Percentiles rank a stretch among this genome's conserved stretches.
These are phyloP conservation scores for Scleromitrula shiraiana DNA, from an alignment of 2,329 filamentous ascomycete genomes.

Conservation along the genomic window DNA sequence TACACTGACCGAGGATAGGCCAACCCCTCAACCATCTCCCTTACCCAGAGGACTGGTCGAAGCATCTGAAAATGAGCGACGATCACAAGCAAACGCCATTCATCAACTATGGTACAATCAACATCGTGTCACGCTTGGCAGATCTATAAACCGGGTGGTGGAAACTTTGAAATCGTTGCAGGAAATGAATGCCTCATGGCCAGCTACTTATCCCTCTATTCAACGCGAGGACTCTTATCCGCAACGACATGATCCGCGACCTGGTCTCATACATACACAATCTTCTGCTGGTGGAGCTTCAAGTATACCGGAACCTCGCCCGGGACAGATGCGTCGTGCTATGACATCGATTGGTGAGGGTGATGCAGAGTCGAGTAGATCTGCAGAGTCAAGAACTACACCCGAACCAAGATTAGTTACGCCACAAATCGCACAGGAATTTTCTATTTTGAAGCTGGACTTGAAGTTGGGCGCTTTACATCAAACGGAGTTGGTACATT, in stretches of 20 bases:
- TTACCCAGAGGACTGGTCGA: conserved; percentile 21
- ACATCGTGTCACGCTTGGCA: conserved; percentile 78
- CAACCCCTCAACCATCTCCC: conserved; percentile 35
- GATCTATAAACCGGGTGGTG: conserved; percentile 79
- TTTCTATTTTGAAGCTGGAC: conserved; percentile 91
- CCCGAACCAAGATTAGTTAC: conserved; percentile 78
- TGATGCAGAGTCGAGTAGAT: conserved; percentile 64
- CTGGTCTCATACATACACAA: conserved; percentile 55
- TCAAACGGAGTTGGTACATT: conserved; percentile 88
- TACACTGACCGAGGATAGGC: conserved; percentile 39
- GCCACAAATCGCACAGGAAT: conserved; percentile 89
- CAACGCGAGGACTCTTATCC: conserved; percentile 47
- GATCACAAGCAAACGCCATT: conserved; percentile 70
- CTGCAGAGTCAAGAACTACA: conserved; percentile 51
- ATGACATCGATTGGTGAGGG: conserved; percentile 61
- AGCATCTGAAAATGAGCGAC: conserved; percentile 53
- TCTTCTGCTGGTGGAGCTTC: conserved; percentile 40
- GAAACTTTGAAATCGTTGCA: conserved; percentile 78
- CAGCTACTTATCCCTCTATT: conserved; percentile 87
- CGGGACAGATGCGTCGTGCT: conserved; percentile 54
- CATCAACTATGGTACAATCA: conserved; percentile 94
- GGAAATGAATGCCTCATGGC: conserved; percentile 85
- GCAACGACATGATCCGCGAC: conserved; percentile 45
- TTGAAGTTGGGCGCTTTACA: conserved; percentile 80
- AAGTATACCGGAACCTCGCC: conserved; percentile 33